phyloP scores from a whole-genome alignment of 352 stramenopile species.

The Poterioochromonas sp. region DNA sequence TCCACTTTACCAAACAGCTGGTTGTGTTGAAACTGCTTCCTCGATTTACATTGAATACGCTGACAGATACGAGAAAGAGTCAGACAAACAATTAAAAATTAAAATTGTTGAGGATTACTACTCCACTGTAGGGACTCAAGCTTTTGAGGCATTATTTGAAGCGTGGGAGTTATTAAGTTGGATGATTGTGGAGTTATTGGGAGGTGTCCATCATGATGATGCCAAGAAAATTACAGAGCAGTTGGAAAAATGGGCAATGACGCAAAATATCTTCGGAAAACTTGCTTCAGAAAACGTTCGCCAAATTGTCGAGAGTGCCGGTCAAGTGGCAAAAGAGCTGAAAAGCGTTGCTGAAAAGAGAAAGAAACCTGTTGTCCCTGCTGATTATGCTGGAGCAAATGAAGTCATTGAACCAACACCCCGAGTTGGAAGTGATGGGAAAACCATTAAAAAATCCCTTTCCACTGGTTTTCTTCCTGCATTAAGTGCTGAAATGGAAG shows the following conservation, averaged over 20 bases:
- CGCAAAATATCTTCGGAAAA: neutral
- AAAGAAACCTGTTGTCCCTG: neutral
- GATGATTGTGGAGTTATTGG: constrained; percentile 84
- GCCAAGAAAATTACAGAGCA: constrained; percentile 45
- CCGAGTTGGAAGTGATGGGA: too few species aligned
- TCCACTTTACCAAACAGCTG: constrained; percentile 92
- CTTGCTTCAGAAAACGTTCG: neutral
- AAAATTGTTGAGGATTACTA: neutral
- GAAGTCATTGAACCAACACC: too few species aligned
- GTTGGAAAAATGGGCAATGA: neutral
- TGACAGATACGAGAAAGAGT: neutral
- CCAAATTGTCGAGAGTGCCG: neutral
- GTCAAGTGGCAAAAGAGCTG: neutral
- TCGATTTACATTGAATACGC: neutral
- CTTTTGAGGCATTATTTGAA: constrained; percentile 83
- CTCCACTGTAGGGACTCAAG: neutral
- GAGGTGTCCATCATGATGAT: constrained; percentile 83
- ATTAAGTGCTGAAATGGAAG: too few species aligned
- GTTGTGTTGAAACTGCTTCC: constrained; percentile 81
- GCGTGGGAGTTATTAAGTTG: constrained; percentile 91
- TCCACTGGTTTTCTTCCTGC: neutral
- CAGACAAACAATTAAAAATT: neutral
- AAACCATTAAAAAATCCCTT: constrained; percentile 2
- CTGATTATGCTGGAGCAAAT: neutral
- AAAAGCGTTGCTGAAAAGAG: neutral